phyloP scores from a whole-genome alignment of 768 basidiomycete genomes.

The Lactifluus rugatus region DNA sequence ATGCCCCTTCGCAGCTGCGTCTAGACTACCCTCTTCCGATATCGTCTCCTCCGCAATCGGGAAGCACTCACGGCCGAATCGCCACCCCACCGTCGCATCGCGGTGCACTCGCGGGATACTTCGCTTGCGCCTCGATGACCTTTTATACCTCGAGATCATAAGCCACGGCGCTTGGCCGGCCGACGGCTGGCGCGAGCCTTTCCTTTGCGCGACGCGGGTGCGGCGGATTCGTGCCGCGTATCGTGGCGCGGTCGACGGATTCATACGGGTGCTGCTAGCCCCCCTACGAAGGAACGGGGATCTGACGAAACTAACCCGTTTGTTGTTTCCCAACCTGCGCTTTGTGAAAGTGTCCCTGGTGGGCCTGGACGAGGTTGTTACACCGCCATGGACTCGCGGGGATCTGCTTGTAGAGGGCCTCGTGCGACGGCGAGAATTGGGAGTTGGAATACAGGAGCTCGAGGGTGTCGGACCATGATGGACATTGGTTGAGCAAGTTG shows the following conservation, averaged over 20 bases:
- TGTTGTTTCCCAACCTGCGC: background rate
- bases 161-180: background rate
- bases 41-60: background rate
- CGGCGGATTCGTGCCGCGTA: constrained; percentile 1
- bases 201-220: constrained; percentile 1
- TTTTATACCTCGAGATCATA: background rate
- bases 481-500: background rate
- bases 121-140: background rate
- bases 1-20: background rate
- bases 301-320: background rate
- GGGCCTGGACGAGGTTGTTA: background rate
- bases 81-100: background rate
- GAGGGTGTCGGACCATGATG: background rate
- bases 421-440: background rate
- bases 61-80: background rate
- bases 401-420: background rate
- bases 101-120: background rate
- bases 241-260: constrained; percentile 1
- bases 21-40: background rate
- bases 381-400: background rate
- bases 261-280: background rate
- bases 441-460: background rate
- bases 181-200: background rate
- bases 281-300: too few relatives aligned
- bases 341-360: background rate